Evolutionary conservation across 441 rosid genomes (phyloP).

Genomic region (Euphorbia schlechtendalii): DNA sequence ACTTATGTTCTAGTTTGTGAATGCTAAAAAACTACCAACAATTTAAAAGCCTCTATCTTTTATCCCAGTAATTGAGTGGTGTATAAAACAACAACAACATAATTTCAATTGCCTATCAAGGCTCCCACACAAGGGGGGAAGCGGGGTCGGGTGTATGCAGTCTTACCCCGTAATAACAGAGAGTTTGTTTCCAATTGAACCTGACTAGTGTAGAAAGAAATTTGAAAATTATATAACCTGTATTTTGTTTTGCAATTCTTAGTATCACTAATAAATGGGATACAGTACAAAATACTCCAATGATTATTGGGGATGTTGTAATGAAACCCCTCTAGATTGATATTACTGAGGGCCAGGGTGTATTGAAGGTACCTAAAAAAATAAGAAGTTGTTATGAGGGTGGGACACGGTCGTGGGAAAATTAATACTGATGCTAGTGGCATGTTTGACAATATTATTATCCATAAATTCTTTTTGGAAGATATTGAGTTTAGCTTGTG

Average conservation of each 20-base stretch:
- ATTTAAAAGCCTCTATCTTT: not conserved
- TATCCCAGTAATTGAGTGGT: not conserved
- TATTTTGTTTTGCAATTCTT: not conserved
- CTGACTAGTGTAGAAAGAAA: too few relatives aligned
- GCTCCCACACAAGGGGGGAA: too few relatives aligned
- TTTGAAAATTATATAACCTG: not conserved
- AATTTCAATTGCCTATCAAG: too few relatives aligned
- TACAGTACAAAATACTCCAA: not conserved
- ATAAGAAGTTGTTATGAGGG: not conserved
- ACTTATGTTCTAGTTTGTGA: constrained; percentile 2
- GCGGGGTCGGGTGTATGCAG: too few relatives aligned
- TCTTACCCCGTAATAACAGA: too few relatives aligned
- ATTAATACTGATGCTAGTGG: not conserved
- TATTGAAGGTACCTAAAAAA: not conserved
- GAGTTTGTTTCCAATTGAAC: too few relatives aligned
- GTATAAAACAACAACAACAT: too few relatives aligned
- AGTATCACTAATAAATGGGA: not conserved
- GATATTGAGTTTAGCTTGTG: not conserved
- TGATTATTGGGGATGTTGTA: not conserved
- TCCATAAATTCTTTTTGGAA: not conserved
- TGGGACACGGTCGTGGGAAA: not conserved
- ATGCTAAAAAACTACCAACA: not conserved
- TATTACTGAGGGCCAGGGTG: not conserved
- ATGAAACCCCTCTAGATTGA: not conserved
- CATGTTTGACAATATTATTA: not conserved